Evolutionary conservation across 2,329 filamentous ascomycete genomes (phyloP).

Genomic region (Allantophomopsis lycopodina): DNA sequence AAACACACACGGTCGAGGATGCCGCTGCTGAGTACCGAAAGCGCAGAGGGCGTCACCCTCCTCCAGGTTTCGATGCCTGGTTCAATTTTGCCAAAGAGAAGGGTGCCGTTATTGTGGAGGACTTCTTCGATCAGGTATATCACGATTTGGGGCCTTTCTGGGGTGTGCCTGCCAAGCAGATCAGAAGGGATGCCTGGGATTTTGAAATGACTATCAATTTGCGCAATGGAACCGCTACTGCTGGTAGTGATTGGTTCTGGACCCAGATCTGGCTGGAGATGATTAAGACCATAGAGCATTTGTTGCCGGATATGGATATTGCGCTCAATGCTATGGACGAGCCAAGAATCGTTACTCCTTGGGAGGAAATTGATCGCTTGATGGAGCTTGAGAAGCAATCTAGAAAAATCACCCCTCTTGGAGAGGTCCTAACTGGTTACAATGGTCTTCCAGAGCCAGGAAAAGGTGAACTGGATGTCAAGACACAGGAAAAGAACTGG

Average conservation of each 20-base stretch:
- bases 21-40: slow-evolving; percentile 38
- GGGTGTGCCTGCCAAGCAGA: slow-evolving; percentile 30
- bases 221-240: slow-evolving; percentile 34
- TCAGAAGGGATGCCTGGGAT: slow-evolving; percentile 36
- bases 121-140: slow-evolving; percentile 43
- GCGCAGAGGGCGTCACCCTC: slow-evolving; percentile 44
- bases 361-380: slow-evolving; percentile 36
- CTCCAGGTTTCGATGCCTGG: slow-evolving; percentile 49
- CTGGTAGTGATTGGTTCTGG: slow-evolving; percentile 26
- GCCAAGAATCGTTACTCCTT: slow-evolving; percentile 43
- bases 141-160: slow-evolving; percentile 39
- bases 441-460: slow-evolving; percentile 19
- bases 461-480: slow-evolving; percentile 19
- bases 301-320: slow-evolving; percentile 52
- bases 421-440: slow-evolving; percentile 34
- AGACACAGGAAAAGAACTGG: slow-evolving; percentile 7
- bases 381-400: slow-evolving; percentile 30
- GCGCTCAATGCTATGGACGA: slow-evolving; percentile 53
- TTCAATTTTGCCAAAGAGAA: slow-evolving; percentile 35
- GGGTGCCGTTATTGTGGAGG: slow-evolving; percentile 40
- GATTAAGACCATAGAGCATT: slow-evolving; percentile 27
- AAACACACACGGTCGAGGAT: slow-evolving; percentile 25
- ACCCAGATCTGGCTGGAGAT: slow-evolving; percentile 24
- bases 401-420: slow-evolving; percentile 40
- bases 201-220: slow-evolving; percentile 50